Evolutionary conservation across 1,284 basidiomycete genomes (phyloP), one percentile per base, ranked within the genome.

Genomic region (Cryptococcus floricola): DNA sequence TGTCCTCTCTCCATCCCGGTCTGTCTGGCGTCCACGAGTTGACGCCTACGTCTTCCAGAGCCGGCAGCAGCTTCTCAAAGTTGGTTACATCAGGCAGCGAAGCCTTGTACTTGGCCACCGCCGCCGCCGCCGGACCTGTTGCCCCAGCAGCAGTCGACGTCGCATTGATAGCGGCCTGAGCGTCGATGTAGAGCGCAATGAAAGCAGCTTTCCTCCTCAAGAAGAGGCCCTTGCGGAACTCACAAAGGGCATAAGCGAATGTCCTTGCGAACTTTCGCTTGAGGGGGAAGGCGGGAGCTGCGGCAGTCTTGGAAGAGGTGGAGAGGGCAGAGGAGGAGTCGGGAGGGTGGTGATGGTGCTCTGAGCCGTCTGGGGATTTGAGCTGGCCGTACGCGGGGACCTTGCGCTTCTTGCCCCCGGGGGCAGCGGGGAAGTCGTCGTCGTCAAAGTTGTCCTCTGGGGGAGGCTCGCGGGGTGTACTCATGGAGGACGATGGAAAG

Each of bases 371-470:
- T 41, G 42, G 19, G 13, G 27, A 45, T 19, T 25, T 23, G 41
- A 27, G n/a, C 18, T 49, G 48, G 13, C 48, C 48, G 38, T 38
- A 49, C 16, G 66, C 64, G 13, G 69, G 69, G 1, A 69, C 67
- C 48, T 71, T 71, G 43, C 69, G 67, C 58, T 71, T 71, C 65
- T 71, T 71, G 34, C 67, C 67, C 19, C 67, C 67, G 8, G 63
- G 60, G 16, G 63, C 56, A 38, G 64, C 54, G 23, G 52, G 52
- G 41, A 62, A 65, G 39, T 67, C 65, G 56, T 64, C 66, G 12
- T 58, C 56, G n/a, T 63, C 59, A 4, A 58, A 61, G 23, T 62
- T 59, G 43, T 58, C 58, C 19, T 67, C 63, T 34, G 31, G 31
- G 10, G 31, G 31, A 34, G 31, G 31, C 6, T 34, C 13, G 31